A percentile compares a stretch with the other conserved stretches of the same genome.
Evolutionary conservation across 169 alveolate genomes (phyloP).

Genomic region (Plasmodium billcollinsi): DNA sequence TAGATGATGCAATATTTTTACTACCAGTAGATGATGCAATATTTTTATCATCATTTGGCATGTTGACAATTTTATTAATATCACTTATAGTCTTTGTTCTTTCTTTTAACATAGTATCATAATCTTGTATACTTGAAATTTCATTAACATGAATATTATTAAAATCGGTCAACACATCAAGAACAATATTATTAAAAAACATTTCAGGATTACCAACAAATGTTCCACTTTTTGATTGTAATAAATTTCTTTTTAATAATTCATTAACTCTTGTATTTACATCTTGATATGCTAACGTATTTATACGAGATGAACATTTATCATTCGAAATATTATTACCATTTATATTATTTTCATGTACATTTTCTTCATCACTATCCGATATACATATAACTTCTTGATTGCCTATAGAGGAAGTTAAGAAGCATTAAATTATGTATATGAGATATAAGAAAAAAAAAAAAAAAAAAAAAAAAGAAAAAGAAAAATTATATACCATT

Average conservation of each 20-base stretch:
- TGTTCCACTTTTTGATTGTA: conserved; percentile 10
- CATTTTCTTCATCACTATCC: conserved; percentile 62
- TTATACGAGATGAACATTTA: conserved; percentile 6
- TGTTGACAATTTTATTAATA: background rate
- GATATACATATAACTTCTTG: conserved; percentile 73
- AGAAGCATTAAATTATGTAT: background rate
- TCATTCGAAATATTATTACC: conserved; percentile 16
- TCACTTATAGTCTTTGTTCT: background rate
- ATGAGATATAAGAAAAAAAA: conserved; percentile 7
- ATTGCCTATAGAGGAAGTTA: conserved; percentile 9
- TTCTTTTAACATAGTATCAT: conserved; percentile 6
- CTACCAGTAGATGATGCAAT: too few species aligned
- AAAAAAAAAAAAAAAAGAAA: conserved; percentile 6
- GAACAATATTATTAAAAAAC: conserved; percentile 41
- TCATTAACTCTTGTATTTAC: conserved; percentile 11
- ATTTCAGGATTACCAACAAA: conserved; percentile 7
- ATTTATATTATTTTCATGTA: background rate
- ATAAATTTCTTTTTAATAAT: conserved; percentile 34
- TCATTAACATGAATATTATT: conserved; percentile 27
- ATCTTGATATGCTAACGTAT: conserved; percentile 17
- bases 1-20: background rate
- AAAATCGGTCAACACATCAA: conserved; percentile 49
- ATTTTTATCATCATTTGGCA: background rate
- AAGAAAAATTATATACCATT: background rate
- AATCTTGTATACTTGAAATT: background rate